Conservation (phyloP, 495 filamentous ascomycete species). For the Poronia punctata region DNA sequence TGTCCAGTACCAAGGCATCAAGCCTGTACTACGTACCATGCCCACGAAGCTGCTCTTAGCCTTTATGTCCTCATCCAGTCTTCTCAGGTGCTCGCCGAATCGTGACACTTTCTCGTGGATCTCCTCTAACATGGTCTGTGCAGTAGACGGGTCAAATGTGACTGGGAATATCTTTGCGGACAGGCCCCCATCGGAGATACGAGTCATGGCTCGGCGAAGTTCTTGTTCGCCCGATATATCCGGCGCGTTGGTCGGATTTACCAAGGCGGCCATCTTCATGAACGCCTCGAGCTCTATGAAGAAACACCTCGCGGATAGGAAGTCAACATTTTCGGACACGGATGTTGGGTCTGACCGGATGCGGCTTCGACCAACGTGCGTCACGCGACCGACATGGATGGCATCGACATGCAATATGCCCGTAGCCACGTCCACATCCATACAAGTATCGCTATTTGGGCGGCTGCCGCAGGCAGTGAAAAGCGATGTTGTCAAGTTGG, state of each 20-base stretch:
- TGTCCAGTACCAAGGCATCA: constrained; percentile 3
- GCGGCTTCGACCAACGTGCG: background rate
- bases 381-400: background rate
- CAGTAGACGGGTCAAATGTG: background rate
- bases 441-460: background rate
- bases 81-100: background rate
- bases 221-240: background rate
- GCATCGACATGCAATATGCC: background rate
- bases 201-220: background rate
- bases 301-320: background rate
- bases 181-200: constrained; percentile 1
- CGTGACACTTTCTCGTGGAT: background rate
- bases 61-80: background rate
- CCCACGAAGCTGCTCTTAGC: background rate
- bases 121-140: background rate
- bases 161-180: background rate
- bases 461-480: background rate
- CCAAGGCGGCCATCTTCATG: background rate
- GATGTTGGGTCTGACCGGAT: background rate
- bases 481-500: background rate
- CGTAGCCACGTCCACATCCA: constrained; percentile 1
- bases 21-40: background rate
- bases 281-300: background rate
- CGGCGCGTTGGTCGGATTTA: background rate
- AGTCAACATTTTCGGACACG: background rate